Conservation (phyloP, 129 eudicot species). For the Centella asiatica region DNA sequence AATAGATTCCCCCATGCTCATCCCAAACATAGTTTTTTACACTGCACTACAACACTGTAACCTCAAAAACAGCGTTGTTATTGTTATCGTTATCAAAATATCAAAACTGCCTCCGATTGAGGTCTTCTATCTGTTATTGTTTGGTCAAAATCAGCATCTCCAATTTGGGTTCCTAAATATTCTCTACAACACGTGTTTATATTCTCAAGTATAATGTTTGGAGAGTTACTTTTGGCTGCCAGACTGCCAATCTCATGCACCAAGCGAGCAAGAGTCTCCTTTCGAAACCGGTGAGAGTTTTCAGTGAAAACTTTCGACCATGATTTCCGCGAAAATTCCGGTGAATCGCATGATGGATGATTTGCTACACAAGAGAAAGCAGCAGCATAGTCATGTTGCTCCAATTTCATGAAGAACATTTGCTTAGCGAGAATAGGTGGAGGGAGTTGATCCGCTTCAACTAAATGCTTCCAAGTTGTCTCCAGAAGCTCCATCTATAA, state of each 20-base stretch:
- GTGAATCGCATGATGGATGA: slow-evolving; percentile 48
- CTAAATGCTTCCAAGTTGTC: slow-evolving; percentile 68
- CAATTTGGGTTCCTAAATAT: slow-evolving; percentile 19
- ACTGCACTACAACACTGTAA: background rate
- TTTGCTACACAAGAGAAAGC: slow-evolving; percentile 49
- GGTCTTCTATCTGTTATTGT: slow-evolving; percentile 6
- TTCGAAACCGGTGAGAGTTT: slow-evolving; percentile 26
- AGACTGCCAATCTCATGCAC: slow-evolving; percentile 23
- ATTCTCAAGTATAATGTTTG: slow-evolving; percentile 33
- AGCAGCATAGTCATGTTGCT: slow-evolving; percentile 44
- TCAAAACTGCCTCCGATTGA: background rate
- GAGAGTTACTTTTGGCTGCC: slow-evolving; percentile 28
- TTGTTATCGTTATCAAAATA: slow-evolving; percentile 4
- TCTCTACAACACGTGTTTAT: slow-evolving; percentile 47
- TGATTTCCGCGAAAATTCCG: slow-evolving; percentile 43
- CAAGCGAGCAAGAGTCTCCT: slow-evolving; percentile 32
- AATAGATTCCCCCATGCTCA: background rate
- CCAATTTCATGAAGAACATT: slow-evolving; percentile 59
- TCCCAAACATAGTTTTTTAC: background rate
- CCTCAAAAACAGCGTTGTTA: too few relatives aligned
- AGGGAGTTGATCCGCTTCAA: slow-evolving; percentile 47
- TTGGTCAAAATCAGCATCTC: slow-evolving; percentile 11
- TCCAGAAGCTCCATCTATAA: slow-evolving; percentile 51
- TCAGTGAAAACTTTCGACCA: slow-evolving; percentile 51
- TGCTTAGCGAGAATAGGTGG: slow-evolving; percentile 54